A percentile compares a stretch with the other conserved stretches of the same genome.
These are phyloP conservation scores for Chlamydomonas sp. DNA, from an alignment of 139 green algal species.

Conservation along the genomic window DNA sequence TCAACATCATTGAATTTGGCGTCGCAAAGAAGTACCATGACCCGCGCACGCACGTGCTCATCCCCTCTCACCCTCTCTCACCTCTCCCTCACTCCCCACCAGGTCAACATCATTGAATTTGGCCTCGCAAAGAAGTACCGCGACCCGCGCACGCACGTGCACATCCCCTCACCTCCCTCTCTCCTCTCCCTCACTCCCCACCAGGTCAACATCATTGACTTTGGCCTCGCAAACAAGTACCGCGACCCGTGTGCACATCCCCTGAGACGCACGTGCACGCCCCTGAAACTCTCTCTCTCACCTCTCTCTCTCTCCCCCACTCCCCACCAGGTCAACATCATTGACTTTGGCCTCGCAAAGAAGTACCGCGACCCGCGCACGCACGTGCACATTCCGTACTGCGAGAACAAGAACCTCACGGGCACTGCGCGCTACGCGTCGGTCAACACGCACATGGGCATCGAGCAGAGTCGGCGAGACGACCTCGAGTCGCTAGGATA, in stretches of 20 bases:
- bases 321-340: constrained; percentile 95
- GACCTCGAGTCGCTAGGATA: constrained; percentile 91
- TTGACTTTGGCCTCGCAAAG: constrained; percentile 95
- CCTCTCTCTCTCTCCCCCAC: background rate
- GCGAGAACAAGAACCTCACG: constrained; percentile 97
- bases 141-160: constrained; percentile 94
- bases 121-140: constrained; percentile 95
- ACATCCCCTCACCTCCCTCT: constrained; percentile 85
- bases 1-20: constrained; percentile 98
- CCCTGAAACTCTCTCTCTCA: too few relatives aligned
- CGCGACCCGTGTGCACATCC: constrained; percentile 97
- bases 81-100: constrained; percentile 41
- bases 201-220: constrained; percentile 99
- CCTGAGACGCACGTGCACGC: constrained; percentile 96
- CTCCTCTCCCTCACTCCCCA: too few relatives aligned
- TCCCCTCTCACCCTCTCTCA: too few relatives aligned
- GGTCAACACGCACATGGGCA: constrained; percentile 98
- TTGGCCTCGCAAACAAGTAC: constrained; percentile 97
- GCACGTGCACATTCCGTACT: constrained; percentile 97
- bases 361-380: constrained; percentile 98
- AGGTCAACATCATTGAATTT: constrained; percentile 99
- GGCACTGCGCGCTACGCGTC: constrained; percentile 94
- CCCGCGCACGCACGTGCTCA: background rate
- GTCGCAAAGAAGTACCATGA: constrained; percentile 58
- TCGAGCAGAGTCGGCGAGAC: constrained; percentile 91